Evolutionary conservation across 2,329 filamentous ascomycete genomes (phyloP).

Genomic region (Calonectria honghensis): DNA sequence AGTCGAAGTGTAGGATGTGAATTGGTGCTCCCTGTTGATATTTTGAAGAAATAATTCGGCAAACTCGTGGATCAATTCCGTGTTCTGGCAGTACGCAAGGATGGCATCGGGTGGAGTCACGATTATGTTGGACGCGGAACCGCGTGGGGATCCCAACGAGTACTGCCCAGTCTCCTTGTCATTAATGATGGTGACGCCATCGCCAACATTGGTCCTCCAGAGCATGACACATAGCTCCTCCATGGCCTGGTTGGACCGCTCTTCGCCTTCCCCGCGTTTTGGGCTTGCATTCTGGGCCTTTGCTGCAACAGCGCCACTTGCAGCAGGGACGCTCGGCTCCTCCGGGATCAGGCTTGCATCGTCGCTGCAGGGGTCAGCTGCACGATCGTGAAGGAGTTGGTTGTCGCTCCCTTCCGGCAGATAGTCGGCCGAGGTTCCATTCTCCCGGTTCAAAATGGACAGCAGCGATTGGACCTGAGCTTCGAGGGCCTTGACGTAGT

Average conservation of each 20-base stretch:
- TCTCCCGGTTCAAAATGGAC: constrained; percentile 18
- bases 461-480: constrained; percentile 21
- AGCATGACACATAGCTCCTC: constrained; percentile 33
- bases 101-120: not conserved
- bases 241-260: constrained; percentile 29
- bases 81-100: constrained; percentile 11
- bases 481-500: constrained; percentile 25
- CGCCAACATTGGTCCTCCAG: constrained; percentile 26
- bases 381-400: constrained; percentile 14
- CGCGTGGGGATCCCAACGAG: constrained; percentile 1
- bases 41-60: constrained; percentile 13
- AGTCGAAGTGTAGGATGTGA: constrained; percentile 8
- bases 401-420: not conserved
- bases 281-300: not conserved
- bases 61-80: constrained; percentile 16
- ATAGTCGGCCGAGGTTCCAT: not conserved
- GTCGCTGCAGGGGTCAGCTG: constrained; percentile 1
- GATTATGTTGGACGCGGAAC: not conserved
- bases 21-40: constrained; percentile 29
- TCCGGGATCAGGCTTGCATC: constrained; percentile 1
- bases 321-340: not conserved
- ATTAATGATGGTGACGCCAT: constrained; percentile 24
- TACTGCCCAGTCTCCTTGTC: constrained; percentile 5
- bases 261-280: constrained; percentile 10
- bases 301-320: no score